These are phyloP conservation scores for Pseudomonodictys pantanalensis DNA, from an alignment of 495 filamentous ascomycete species.

Conservation along the genomic window DNA sequence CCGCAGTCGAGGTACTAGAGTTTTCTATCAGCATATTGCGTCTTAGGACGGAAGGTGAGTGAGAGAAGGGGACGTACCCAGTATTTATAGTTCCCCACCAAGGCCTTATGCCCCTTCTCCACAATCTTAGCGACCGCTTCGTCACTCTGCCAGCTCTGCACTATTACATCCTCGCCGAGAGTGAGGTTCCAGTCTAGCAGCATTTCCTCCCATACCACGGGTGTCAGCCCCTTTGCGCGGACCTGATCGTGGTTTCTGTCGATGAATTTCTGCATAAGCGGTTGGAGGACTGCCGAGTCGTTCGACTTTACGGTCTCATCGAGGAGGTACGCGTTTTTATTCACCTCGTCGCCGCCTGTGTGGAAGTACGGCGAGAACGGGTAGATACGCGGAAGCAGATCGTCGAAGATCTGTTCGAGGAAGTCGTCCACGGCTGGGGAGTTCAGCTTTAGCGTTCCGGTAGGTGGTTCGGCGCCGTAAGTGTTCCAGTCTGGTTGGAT, in stretches of 20 bases:
- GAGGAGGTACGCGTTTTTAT: slow-evolving; percentile 66
- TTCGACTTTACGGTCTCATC: slow-evolving; percentile 68
- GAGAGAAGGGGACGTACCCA: slow-evolving; percentile 53
- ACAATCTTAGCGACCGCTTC: slow-evolving; percentile 54
- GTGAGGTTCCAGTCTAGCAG: slow-evolving; percentile 70
- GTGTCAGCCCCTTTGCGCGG: slow-evolving; percentile 56
- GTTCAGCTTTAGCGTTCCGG: slow-evolving; percentile 72
- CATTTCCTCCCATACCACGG: slow-evolving; percentile 82
- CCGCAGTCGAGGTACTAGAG: slow-evolving; percentile 76
- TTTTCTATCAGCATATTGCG: slow-evolving; percentile 7
- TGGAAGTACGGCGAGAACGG: slow-evolving; percentile 73
- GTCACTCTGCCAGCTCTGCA: slow-evolving; percentile 70
- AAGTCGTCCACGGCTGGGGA: slow-evolving; percentile 62
- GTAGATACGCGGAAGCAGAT: slow-evolving; percentile 67
- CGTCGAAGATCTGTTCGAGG: slow-evolving; percentile 63
- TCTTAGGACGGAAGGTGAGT: neutral
- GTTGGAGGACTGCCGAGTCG: slow-evolving; percentile 56
- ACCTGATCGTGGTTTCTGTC: slow-evolving; percentile 62
- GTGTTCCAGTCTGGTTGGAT: slow-evolving; percentile 60
- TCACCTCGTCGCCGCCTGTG: slow-evolving; percentile 80
- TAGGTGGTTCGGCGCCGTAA: slow-evolving; percentile 73
- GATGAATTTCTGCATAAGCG: slow-evolving; percentile 69
- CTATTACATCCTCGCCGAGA: slow-evolving; percentile 59
- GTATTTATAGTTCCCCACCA: slow-evolving; percentile 71
- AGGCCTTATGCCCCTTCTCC: slow-evolving; percentile 60